Base-by-base conservation (phyloP, 2,329 filamentous ascomycete species). In the Drechslerella dactyloides region DNA sequence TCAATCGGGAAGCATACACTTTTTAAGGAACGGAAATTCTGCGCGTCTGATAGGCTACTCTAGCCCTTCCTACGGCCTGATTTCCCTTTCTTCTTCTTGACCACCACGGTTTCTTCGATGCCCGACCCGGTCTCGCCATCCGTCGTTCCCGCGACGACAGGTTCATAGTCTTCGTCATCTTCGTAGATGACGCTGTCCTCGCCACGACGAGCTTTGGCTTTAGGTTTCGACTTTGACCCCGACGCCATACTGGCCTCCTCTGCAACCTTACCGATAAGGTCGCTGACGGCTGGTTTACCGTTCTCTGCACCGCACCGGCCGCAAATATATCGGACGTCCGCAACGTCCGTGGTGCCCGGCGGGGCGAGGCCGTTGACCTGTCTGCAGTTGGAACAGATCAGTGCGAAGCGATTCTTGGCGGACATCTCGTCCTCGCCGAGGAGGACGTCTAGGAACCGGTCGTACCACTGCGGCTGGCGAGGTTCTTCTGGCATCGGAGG, bases 301-400 rank as follows among this genome's bases (percentile, higher is more conserved):
- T 99, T 99, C 81, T 85, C 84, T 1, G 86, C 83, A 8, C 89
- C 88, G 77, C 94, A 99, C n/a, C 86, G 86, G 78, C 90, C 89
- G 79, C 94, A 99, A 70, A 88, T 87, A 94, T 94, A 99, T 73
- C 84, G 83, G 0, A 99, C 77, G 57, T 97, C 93, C 42, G 90
- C 86, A 0, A 93, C 81, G 0, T 84, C 86, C 75, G 87, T 89
- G 0, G 90, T 88, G 0, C 94, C 94, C 0, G 94, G 93, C 1
- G 94, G 93, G 2, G 94, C 94, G 78, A 97, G 94, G 0, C 96
- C 94, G 78, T 99, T 99, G 53, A 99, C 93, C 1, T 97, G 85
- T 30, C 91, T 85, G 79, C 94, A 99, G 42, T 85, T 83, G 33
- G 83, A 80, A 80, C 94, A 99, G 62, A 99, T 91, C 74, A 99